phyloP scores from a whole-genome alignment of 768 basidiomycete species.

The Rhodosporidiobolus odoratus region DNA sequence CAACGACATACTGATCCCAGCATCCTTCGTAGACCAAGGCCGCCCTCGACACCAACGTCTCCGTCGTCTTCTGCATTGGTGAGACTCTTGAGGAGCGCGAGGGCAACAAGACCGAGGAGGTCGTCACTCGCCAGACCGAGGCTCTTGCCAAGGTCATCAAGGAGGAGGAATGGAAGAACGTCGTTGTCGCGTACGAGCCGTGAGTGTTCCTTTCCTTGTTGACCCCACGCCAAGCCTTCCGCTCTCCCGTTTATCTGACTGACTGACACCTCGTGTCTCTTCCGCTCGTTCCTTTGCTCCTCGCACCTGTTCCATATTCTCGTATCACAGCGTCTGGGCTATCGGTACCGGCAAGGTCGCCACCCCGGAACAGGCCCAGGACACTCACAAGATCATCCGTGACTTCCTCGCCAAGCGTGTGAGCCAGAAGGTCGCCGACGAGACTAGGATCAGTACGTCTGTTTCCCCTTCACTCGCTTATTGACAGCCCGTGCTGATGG shows the following conservation, averaged over 20 bases:
- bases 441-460: slow-evolving; percentile 60
- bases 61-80: slow-evolving; percentile 91
- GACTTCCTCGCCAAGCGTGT: slow-evolving; percentile 63
- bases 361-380: slow-evolving; percentile 76
- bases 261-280: no score
- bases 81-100: slow-evolving; percentile 89
- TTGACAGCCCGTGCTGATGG: not conserved
- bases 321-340: slow-evolving; percentile 92
- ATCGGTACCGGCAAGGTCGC: slow-evolving; percentile 98
- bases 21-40: slow-evolving; percentile 55
- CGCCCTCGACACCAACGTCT: slow-evolving; percentile 67
- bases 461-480: not conserved
- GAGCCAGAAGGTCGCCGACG: slow-evolving; percentile 62
- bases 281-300: no score
- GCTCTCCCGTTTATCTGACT: slow-evolving; percentile 7
- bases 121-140: slow-evolving; percentile 75
- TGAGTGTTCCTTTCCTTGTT: not conserved
- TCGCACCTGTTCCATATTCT: no score
- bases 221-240: not conserved
- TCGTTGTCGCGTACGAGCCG: slow-evolving; percentile 96
- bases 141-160: slow-evolving; percentile 60
- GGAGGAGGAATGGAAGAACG: slow-evolving; percentile 72
- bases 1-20: not conserved
- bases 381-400: slow-evolving; percentile 79
- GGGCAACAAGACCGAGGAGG: slow-evolving; percentile 63